A percentile compares a stretch with the other conserved stretches of the same genome.
Conservation (phyloP, 768 basidiomycete genomes). For the Collybiopsis luxurians region DNA sequence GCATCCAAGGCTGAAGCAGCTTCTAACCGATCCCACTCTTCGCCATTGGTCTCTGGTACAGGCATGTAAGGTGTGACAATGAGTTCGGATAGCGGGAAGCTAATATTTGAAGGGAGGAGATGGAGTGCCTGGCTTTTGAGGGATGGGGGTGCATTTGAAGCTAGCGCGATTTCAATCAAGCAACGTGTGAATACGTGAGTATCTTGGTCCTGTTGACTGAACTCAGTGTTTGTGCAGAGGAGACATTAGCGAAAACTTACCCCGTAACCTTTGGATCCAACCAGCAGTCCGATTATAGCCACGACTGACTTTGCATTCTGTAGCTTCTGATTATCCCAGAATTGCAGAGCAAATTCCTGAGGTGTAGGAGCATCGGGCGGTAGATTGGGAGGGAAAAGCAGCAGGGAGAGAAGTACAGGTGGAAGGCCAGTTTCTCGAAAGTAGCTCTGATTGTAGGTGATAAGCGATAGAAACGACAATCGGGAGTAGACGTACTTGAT, state of each 20-base stretch:
- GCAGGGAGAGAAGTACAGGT: constrained; percentile 60
- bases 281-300: constrained; percentile 82
- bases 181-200: constrained; percentile 63
- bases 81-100: constrained; percentile 65
- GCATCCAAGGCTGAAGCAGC: constrained; percentile 78
- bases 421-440: constrained; percentile 87
- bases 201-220: constrained; percentile 49
- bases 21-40: constrained; percentile 91
- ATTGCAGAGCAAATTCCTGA: constrained; percentile 92
- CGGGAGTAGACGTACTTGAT: constrained; percentile 60
- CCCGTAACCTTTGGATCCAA: constrained; percentile 65
- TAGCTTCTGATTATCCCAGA: constrained; percentile 94
- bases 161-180: constrained; percentile 82
- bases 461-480: constrained; percentile 8
- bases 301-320: constrained; percentile 77
- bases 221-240: constrained; percentile 2
- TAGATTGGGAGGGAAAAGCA: constrained; percentile 67
- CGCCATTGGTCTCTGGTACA: constrained; percentile 79
- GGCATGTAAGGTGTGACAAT: constrained; percentile 72
- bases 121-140: constrained; percentile 70
- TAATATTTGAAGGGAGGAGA: constrained; percentile 44
- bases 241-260: constrained; percentile 36
- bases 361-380: constrained; percentile 58
- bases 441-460: constrained; percentile 67
- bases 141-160: constrained; percentile 88